Conservation (phyloP, 176 grass and related monocot species). For the Oropetium thomaeum region DNA sequence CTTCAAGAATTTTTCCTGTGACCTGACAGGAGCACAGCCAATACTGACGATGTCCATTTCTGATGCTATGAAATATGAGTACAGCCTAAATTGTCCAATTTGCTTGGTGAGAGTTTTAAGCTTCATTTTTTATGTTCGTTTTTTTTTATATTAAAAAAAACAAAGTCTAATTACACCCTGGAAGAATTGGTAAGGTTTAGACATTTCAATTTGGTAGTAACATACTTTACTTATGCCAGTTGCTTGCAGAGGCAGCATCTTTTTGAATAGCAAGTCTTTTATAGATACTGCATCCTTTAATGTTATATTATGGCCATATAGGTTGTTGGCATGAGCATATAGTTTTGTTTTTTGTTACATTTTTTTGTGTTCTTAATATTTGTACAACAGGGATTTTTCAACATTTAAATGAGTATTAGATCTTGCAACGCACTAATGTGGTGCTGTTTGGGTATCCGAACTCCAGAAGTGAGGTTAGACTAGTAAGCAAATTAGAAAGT, state of each 20-base stretch:
- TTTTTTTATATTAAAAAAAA: not conserved
- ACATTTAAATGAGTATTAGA: not conserved
- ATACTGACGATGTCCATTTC: conserved; percentile 59
- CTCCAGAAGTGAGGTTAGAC: not conserved
- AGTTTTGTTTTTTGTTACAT: too few species aligned
- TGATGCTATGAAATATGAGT: conserved; percentile 58
- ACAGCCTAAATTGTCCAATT: conserved; percentile 55
- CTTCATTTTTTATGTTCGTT: not conserved
- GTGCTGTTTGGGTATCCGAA: not conserved
- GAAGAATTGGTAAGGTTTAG: not conserved
- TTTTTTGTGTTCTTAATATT: not conserved
- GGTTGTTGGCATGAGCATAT: not conserved
- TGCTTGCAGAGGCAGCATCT: too few species aligned
- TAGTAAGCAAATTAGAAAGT: not conserved
- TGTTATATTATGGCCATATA: not conserved
- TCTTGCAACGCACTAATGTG: too few species aligned
- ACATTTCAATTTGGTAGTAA: not conserved
- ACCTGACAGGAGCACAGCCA: conserved; percentile 46
- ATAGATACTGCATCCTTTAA: not conserved
- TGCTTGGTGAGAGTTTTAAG: conserved; percentile 63
- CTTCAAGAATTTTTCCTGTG: conserved; percentile 64
- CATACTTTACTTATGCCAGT: not conserved
- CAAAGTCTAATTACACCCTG: not conserved
- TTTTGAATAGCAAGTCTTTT: not conserved
- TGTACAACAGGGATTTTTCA: not conserved